These are phyloP conservation scores for Podospora pseudoanserina DNA, from an alignment of 495 filamentous ascomycete genomes.

Conservation along the genomic window DNA sequence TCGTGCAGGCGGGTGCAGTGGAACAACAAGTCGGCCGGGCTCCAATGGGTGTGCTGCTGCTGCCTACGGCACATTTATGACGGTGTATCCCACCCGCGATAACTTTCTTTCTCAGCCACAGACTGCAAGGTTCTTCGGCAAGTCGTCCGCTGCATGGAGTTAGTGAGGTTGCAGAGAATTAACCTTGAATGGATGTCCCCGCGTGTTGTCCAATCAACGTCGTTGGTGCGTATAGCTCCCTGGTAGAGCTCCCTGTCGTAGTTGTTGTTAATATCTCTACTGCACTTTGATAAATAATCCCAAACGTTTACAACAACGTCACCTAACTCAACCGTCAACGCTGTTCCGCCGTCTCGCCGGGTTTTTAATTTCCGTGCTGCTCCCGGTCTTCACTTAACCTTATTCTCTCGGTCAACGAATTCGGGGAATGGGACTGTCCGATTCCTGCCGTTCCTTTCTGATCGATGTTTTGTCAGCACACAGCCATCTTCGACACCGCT, in stretches of 20 bases:
- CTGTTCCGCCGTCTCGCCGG: background rate
- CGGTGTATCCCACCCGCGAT: background rate
- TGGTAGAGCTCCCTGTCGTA: background rate
- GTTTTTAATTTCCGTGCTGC: background rate
- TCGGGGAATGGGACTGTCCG: background rate
- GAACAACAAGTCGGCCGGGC: background rate
- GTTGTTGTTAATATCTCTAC: background rate
- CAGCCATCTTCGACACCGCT: constrained; percentile 4
- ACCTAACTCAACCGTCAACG: background rate
- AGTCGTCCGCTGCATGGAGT: constrained; percentile 3
- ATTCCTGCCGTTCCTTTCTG: background rate
- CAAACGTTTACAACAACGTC: background rate
- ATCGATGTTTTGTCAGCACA: constrained; percentile 4
- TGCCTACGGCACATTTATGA: background rate
- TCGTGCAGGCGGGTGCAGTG: background rate
- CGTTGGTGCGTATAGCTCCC: background rate
- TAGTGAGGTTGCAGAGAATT: background rate
- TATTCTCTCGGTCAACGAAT: background rate
- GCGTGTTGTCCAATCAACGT: background rate
- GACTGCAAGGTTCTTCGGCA: constrained; percentile 16
- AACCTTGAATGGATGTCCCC: background rate
- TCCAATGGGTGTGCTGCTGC: too few relatives aligned
- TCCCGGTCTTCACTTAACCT: background rate
- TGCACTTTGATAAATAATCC: background rate
- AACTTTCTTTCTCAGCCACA: constrained; percentile 1